Conservation (phyloP, 2,329 filamentous ascomycete species). For the Neocatenulostroma microsporum region DNA sequence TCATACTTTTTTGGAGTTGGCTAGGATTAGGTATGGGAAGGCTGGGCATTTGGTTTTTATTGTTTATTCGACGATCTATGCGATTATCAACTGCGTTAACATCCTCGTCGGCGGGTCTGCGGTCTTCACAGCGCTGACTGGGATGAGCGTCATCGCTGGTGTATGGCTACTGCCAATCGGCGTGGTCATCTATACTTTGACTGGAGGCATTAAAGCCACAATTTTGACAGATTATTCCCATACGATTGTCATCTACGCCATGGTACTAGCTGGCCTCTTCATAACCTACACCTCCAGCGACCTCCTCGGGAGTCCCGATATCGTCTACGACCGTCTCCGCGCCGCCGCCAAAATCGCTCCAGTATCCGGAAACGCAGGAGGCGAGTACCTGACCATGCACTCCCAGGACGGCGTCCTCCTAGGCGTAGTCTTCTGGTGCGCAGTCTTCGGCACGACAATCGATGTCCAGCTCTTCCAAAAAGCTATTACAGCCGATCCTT, state of each 20-base stretch:
- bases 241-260: conserved; percentile 20
- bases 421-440: conserved; percentile 17
- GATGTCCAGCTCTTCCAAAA: conserved; percentile 19
- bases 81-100: conserved; percentile 9
- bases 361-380: conserved; percentile 22
- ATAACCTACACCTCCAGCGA: conserved; percentile 15
- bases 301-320: conserved; percentile 17
- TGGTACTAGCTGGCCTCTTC: conserved; percentile 18
- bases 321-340: conserved; percentile 22
- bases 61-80: conserved; percentile 9
- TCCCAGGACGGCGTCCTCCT: conserved; percentile 18
- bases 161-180: conserved; percentile 22
- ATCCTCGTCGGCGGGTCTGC: conserved; percentile 17
- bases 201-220: conserved; percentile 23
- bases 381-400: conserved; percentile 20
- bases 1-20: conserved; percentile 17
- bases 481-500: conserved; percentile 22
- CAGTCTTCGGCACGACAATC: conserved; percentile 11
- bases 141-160: conserved; percentile 20
- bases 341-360: conserved; percentile 15
- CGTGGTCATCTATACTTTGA: conserved; percentile 22
- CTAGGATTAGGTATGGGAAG: conserved; percentile 15
- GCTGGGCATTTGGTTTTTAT: conserved; percentile 8
- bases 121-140: conserved; percentile 16
- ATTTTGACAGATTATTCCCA: conserved; percentile 22